These are phyloP conservation scores for Alternaria hordeiaustralica DNA, from an alignment of 2,329 filamentous ascomycete species.

Conservation along the genomic window DNA sequence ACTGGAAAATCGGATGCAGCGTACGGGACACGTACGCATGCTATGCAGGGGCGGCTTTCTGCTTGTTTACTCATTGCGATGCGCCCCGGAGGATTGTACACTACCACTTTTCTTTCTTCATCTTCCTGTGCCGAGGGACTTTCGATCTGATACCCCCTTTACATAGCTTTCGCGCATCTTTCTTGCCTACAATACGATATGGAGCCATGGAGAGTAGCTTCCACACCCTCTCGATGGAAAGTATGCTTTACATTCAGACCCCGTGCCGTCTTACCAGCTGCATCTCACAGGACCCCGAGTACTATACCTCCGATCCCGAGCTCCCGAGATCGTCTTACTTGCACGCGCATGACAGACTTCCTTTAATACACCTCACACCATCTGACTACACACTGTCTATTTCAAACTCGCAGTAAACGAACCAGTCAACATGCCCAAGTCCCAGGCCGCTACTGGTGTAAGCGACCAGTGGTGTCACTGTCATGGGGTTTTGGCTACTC, in stretches of 20 bases:
- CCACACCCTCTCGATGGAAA: not conserved
- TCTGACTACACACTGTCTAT: not conserved
- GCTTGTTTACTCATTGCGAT: conserved; percentile 5
- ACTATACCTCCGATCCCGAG: not conserved
- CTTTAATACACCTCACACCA: conserved; percentile 1
- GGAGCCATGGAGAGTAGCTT: not conserved
- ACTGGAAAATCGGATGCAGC: conserved; percentile 2
- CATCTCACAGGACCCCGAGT: not conserved
- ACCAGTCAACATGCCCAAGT: not conserved
- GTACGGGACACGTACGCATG: conserved; percentile 1
- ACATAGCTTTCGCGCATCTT: conserved; percentile 13
- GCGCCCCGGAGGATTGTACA: conserved; percentile 13
- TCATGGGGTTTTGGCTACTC: not conserved
- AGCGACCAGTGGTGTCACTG: not conserved
- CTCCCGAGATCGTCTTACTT: conserved; percentile 1
- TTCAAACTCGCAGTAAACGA: not conserved
- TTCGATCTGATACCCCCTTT: conserved; percentile 40
- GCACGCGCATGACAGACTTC: not conserved
- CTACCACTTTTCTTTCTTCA: conserved; percentile 9
- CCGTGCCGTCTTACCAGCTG: not conserved
- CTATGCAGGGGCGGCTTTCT: not conserved
- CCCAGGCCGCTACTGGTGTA: not conserved
- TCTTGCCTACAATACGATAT: conserved; percentile 12
- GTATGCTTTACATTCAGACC: not conserved
- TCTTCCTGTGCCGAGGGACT: conserved; percentile 19